Percentiles rank a stretch among this genome's conserved stretches.
phyloP scores from a whole-genome alignment of 2,329 filamentous ascomycete species.

The Fusarium solani-melongenae region DNA sequence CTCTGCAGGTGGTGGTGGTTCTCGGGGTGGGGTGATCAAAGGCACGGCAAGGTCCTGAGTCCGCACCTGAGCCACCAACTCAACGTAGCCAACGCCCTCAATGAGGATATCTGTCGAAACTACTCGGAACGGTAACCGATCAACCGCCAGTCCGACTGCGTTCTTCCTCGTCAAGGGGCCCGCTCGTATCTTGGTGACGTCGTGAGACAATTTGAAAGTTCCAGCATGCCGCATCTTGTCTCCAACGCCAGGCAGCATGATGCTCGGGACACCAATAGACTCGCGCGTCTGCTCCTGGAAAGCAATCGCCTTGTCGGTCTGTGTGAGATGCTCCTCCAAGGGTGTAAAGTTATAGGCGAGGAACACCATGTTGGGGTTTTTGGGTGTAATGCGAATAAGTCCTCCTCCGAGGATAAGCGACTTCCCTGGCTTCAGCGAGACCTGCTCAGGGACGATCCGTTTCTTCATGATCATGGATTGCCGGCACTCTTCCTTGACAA shows the following conservation, averaged over 20 bases:
- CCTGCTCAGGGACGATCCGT: slow-evolving; percentile 78
- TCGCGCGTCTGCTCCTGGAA: slow-evolving; percentile 74
- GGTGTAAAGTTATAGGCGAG: slow-evolving; percentile 90
- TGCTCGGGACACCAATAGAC: slow-evolving; percentile 68
- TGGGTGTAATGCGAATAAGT: slow-evolving; percentile 86
- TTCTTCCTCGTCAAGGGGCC: slow-evolving; percentile 76
- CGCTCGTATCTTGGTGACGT: slow-evolving; percentile 83
- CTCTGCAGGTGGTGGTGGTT: neutral
- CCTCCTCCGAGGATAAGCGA: slow-evolving; percentile 84
- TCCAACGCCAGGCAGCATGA: slow-evolving; percentile 69
- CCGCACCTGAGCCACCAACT: slow-evolving; percentile 85
- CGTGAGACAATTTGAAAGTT: slow-evolving; percentile 77
- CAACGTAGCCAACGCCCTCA: slow-evolving; percentile 94
- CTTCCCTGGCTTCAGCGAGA: slow-evolving; percentile 77
- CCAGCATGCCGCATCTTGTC: slow-evolving; percentile 76
- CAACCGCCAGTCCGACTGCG: slow-evolving; percentile 71
- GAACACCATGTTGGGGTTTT: slow-evolving; percentile 69
- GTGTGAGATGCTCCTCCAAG: slow-evolving; percentile 79
- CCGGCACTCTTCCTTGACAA: slow-evolving; percentile 75
- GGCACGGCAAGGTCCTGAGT: slow-evolving; percentile 55
- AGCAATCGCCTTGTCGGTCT: slow-evolving; percentile 80
- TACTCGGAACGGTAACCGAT: slow-evolving; percentile 81
- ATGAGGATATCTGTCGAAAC: slow-evolving; percentile 86
- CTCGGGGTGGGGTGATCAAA: neutral
- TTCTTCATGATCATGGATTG: slow-evolving; percentile 80